phyloP scores from a whole-genome alignment of 1,284 basidiomycete genomes.

The Trichosporon asahii region DNA sequence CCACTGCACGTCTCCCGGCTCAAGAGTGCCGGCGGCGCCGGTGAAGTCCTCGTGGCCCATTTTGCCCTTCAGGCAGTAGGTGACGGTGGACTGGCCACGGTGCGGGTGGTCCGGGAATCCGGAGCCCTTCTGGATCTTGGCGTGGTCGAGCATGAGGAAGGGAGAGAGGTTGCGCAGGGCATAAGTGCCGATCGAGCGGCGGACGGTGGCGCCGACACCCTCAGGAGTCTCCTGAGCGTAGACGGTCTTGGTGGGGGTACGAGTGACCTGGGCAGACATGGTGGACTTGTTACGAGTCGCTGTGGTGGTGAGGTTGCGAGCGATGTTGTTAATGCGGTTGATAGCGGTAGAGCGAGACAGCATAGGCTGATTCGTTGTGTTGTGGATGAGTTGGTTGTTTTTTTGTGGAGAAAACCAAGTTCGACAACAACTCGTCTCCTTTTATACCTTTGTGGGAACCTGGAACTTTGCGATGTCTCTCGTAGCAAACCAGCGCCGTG shows the following conservation, averaged over 20 bases:
- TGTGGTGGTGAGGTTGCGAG: conserved; percentile 12
- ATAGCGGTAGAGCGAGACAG: conserved; percentile 1
- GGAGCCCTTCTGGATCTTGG: conserved; percentile 49
- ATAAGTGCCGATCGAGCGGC: conserved; percentile 78
- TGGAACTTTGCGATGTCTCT: neutral
- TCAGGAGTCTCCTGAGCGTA: conserved; percentile 74
- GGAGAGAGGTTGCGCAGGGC: conserved; percentile 77
- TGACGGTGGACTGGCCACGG: conserved; percentile 70
- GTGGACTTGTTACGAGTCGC: conserved; percentile 4
- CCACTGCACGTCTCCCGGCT: conserved; percentile 86
- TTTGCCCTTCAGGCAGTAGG: conserved; percentile 79
- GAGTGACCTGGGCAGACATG: conserved; percentile 55
- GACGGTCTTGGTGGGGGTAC: conserved; percentile 69
- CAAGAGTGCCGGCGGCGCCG: conserved; percentile 75
- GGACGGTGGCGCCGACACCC: conserved; percentile 83
- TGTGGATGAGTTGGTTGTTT: neutral
- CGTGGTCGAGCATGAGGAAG: conserved; percentile 69
- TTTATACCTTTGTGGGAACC: conserved; percentile 17
- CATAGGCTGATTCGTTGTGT: conserved; percentile 1
- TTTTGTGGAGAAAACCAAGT: conserved; percentile 10
- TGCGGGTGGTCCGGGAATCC: conserved; percentile 74
- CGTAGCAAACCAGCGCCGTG: too few species aligned
- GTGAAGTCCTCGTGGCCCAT: conserved; percentile 83
- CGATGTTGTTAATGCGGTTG: conserved; percentile 3
- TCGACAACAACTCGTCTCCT: neutral